Evolutionary conservation across 768 basidiomycete genomes (phyloP), one percentile per base, ranked within the genome.

Genomic region (Mycena epipterygia): DNA sequence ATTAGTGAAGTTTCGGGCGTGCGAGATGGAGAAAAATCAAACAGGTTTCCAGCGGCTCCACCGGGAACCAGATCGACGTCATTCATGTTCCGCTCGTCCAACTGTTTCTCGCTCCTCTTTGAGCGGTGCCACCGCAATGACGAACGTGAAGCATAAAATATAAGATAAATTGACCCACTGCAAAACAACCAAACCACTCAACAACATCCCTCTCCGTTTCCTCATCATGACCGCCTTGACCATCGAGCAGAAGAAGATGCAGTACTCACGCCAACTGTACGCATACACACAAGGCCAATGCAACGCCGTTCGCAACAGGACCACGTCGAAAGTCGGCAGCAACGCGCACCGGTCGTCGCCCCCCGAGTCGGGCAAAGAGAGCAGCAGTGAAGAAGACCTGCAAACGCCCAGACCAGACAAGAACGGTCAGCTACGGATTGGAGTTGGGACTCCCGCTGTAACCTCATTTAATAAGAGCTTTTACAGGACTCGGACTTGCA

Each of bases 201-300:
- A 53, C 37, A 33, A 60, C 48, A 41, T 51, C 56, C 16, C 13
- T 33, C 21, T 14, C n/a, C 42, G 48, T 42, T 56, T 46, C 57
- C 32, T 25, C 55, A 75, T 37, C 48, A 82, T 81, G 80, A 76
- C 78, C n/a, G 75, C 78, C 41, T 63, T 76, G 14, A 80, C 81
- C 21, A 6, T 81, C 35, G 82, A 85, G 69, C 82, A 85, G 60
- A 75, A 81, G 73, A 84, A 81, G 66, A 76, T 76, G 19, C 73
- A 77, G 27, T 86, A 87, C 63, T 82, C 85, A 3, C 78, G 77
- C 29, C 80, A 85, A 62, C 76, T 87, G 13, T 83, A 82, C 9
- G 84, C 77, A 5, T 77, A 86, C 71, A 87, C 86, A 2, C 76
- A 81, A 12, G 81, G 80, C 60, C 86, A 86, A 67, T 84, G 82